phyloP scores from a whole-genome alignment of 371 early-diverging fungal genomes.

The Lichtheimia hyalospora region DNA sequence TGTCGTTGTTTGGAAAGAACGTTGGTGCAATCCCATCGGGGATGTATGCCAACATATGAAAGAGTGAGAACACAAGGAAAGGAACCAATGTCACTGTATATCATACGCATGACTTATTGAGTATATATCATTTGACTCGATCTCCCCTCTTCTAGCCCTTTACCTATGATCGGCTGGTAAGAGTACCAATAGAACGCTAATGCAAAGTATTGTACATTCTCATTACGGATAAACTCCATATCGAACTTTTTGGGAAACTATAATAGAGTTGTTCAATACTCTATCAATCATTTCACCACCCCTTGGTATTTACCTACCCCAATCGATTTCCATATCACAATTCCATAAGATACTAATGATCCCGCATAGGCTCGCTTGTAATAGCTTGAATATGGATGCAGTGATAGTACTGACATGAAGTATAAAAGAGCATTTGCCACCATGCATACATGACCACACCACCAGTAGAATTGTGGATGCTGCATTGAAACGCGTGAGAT shows the following conservation, averaged over 20 bases:
- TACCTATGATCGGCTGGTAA: slow-evolving; percentile 73
- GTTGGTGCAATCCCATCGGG: slow-evolving; percentile 65
- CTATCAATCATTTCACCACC: background rate
- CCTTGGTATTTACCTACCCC: slow-evolving; percentile 47
- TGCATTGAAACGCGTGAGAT: slow-evolving; percentile 8
- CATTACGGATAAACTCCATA: slow-evolving; percentile 66
- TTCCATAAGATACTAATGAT: slow-evolving; percentile 73
- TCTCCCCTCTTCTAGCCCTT: slow-evolving; percentile 1
- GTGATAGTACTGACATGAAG: slow-evolving; percentile 34
- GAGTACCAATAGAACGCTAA: slow-evolving; percentile 81
- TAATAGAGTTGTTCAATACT: too few species aligned
- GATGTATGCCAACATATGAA: slow-evolving; percentile 75
- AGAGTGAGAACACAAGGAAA: slow-evolving; percentile 78
- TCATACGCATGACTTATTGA: background rate
- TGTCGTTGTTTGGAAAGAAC: slow-evolving; percentile 45
- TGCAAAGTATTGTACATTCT: slow-evolving; percentile 86
- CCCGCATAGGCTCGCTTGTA: slow-evolving; percentile 73
- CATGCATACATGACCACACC: slow-evolving; percentile 44
- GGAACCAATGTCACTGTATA: slow-evolving; percentile 76
- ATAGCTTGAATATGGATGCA: slow-evolving; percentile 32
- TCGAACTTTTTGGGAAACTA: slow-evolving; percentile 43
- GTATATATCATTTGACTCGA: background rate
- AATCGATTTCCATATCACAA: slow-evolving; percentile 84
- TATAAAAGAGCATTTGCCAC: slow-evolving; percentile 34
- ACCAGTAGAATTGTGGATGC: slow-evolving; percentile 64